Base-by-base conservation (phyloP, 139 green algal species). In the Astrephomene gubernaculifera region DNA sequence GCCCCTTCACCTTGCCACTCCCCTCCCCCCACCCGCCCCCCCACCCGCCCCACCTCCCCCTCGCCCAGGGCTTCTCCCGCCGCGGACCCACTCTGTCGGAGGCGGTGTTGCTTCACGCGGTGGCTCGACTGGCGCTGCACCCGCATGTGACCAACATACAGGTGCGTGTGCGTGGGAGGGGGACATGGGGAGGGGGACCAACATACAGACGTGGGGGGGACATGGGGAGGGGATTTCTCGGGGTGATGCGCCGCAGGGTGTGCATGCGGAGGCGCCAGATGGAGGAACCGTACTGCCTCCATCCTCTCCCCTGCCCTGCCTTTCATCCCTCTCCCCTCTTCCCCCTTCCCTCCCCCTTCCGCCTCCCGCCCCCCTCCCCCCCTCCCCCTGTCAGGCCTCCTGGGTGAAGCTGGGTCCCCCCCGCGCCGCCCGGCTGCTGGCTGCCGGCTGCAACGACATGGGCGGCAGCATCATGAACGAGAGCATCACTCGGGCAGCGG, bases 391-490 rank as follows among this genome's bases (percentile, higher is more conserved):
- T n/a, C n/a, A 85, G 75, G 87, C 82, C 31, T 94, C 78, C 57
- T 97, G 96, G 96, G 93, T 98, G 7, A 98, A 98, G 87, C 97
- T 98, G 95, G 96, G 96, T 2, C 95, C 94, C 0, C 36, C 92
- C 25, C 82, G 67, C 4, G 96, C 95, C 14, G 86, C 80, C 0
- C 19, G 79, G 81, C 93, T 98, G 75, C 86, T 98, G 81, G 63
- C 73, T 29, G 90, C 88, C 10, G 96, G 96, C 24, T 97, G 93
- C 81, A 98, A 98, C 70, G 96, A 98, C 91, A 97, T 98, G 94
- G 96, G 96, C 54, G 96, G 96, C 24, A 83, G 83, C 2, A 87
- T 98, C 39, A 98, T 98, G 95, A 98, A 98, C 64, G 96, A 98
- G 87, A 92, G 54, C 89, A 98, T 98, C 90, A 98, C 96, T 0